phyloP scores from a whole-genome alignment of 2,329 filamentous ascomycete species.

The Colletotrichum magnum region DNA sequence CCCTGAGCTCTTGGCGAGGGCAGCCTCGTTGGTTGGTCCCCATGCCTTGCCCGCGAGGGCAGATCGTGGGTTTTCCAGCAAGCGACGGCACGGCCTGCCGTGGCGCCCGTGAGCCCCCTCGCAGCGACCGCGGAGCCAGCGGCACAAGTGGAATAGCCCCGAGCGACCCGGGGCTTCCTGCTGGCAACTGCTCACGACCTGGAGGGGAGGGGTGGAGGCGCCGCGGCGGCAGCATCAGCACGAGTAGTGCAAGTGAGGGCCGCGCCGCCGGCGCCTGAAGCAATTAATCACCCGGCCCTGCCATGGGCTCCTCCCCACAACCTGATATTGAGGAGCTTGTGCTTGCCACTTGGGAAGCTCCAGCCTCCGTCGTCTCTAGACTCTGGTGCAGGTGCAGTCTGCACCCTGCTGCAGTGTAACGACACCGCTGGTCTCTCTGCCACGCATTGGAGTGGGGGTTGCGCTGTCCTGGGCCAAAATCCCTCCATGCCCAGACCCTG shows the following conservation, averaged over 20 bases:
- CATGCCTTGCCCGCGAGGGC: not conserved
- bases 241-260: constrained; percentile 25
- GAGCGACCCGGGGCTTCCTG: not conserved
- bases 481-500: constrained; percentile 17
- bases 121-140: constrained; percentile 20
- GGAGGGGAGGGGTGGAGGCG: not conserved
- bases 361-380: constrained; percentile 16
- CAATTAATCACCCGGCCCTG: constrained; percentile 3
- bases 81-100: constrained; percentile 30
- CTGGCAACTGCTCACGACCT: not conserved
- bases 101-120: constrained; percentile 10
- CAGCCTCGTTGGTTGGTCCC: constrained; percentile 10
- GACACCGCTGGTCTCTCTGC: constrained; percentile 5
- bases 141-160: constrained; percentile 21
- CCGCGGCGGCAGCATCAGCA: constrained; percentile 20
- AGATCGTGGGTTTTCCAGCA: constrained; percentile 23
- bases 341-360: constrained; percentile 25
- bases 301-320: constrained; percentile 7
- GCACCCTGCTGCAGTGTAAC: constrained; percentile 37
- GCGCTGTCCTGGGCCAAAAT: constrained; percentile 18
- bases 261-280: constrained; percentile 38
- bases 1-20: constrained; percentile 15
- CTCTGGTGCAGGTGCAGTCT: constrained; percentile 30
- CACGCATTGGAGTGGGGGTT: constrained; percentile 19
- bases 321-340: constrained; percentile 17